Evolutionary conservation across 352 stramenopile genomes (phyloP), one percentile per base, ranked within the genome.

Genomic region (Thalassiosira mediterranea): DNA sequence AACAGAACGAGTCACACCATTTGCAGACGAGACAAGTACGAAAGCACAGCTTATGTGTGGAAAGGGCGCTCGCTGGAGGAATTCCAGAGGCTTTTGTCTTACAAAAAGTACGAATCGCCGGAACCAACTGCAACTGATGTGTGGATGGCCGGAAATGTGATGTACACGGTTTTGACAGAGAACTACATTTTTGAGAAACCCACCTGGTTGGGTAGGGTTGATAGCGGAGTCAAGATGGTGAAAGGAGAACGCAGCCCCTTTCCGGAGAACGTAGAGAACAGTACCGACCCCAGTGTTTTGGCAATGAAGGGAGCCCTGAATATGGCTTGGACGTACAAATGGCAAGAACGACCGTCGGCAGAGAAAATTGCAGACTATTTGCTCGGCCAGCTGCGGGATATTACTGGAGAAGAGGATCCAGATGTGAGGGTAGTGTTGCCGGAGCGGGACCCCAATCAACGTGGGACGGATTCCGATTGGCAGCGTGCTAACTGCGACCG

Each of bases 261-360:
- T 26, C 63, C 76, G 4, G 44, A 63, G 15, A 44, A 72, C 23
- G 71, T 84, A 48, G 26, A 46, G 32, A 48, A 77, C 5, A 80
- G 69, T 29, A 37, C 8, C 8, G 76, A 84, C 66, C 58, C 70
- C 34, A 54, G 57, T 26, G 47, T 67, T 38, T n/a, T 78, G 15
- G 76, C 76, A 23, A 63, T 81, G 10, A 76, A 72, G 48, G 72
- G 49, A 5, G 76, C 76, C 8, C 61, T 84, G 31, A 59, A 84
- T 47, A 81, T 81, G 69, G 80, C 62, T 25, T 84, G 76, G 70
- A 69, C 44, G 21, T 52, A 84, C 17, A 44, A 81, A 56, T 81
- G 69, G 71, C 46, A 23, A 8, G 31, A 78, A 26, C 47, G 76
- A 11, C 76, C 76, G 10, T 70, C 65, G 15, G 61, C 75, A 48